Evolutionary conservation across 345 rosid species (phyloP), one percentile per base, ranked within the genome.

Genomic region (Eucalyptus sideroxylon): DNA sequence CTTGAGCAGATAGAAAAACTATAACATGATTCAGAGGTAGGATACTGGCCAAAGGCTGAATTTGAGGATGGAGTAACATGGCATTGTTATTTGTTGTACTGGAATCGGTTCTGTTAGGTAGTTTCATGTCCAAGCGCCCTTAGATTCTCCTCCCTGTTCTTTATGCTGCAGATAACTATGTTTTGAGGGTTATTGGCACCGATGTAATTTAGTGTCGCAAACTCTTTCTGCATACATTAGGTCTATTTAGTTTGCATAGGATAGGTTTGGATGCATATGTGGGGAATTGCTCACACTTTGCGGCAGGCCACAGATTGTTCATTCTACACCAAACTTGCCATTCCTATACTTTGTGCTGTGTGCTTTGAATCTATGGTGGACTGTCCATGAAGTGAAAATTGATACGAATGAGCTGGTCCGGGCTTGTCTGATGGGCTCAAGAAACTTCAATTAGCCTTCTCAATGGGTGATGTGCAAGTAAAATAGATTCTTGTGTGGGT

Each of bases 1-100:
- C 90, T 95, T 13, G 94, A 94, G 89, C 93, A 91, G 90, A 92
- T 95, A 87, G 95, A 93, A 92, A 91, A 91, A 89, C 89, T 94
- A 49, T 81, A 82, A 59, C 34, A 31, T 89, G 67, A 77, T 40
- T 77, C 24, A 44, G 47, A 77, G 85, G 47, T 40, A 40, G 47
- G 47, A 40, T 9, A 40, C 16, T 44, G 5, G 47, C 85, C 47
- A 40, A 77, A 77, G 85, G 85, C 85, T 77, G 47, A 37, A 77
- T 21, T 77, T 77, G 85, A 77, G 85, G 85, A 77, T 77, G 85
- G 24, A 21, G 47, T 40, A 21, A 77, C 83, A n/a, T 65, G 77
- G 10, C 40, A 77, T 77, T 77, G 13, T 77, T 72, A 37, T 77
- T 77, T 77, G 83, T 40, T 40, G 83, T 40, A 77, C 47, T 37